Percentiles rank a stretch among this genome's conserved stretches.
Evolutionary conservation across 2,329 filamentous ascomycete species (phyloP).

Genomic region (Penicillium palitans): DNA sequence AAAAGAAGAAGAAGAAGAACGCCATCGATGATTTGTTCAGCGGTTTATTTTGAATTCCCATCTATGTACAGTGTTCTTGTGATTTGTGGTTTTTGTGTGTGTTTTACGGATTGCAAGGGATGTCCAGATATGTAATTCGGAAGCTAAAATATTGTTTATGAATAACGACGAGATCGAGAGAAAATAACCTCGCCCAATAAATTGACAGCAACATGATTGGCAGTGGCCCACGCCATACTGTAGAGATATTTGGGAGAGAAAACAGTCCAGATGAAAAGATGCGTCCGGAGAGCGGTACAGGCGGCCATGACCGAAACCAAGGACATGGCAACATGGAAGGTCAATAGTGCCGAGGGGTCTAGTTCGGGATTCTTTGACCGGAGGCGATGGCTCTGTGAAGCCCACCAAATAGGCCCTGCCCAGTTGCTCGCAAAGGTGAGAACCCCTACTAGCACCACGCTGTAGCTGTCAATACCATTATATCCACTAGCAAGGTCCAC

Average conservation of each 20-base stretch:
- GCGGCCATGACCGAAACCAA: conserved; percentile 80
- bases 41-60: conserved; percentile 48
- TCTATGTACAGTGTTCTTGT: background rate
- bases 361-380: conserved; percentile 29
- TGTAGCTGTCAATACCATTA: conserved; percentile 84
- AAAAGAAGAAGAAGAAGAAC: conserved; percentile 60
- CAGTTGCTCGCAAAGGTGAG: conserved; percentile 89
- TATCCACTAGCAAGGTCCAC: conserved; percentile 93
- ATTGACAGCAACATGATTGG: conserved; percentile 76
- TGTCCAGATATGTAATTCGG: background rate
- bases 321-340: conserved; percentile 67
- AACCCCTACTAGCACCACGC: conserved; percentile 73
- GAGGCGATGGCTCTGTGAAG: conserved; percentile 55
- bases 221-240: conserved; percentile 81
- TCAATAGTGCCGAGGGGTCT: conserved; percentile 62
- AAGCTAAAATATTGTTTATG: background rate
- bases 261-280: conserved; percentile 98
- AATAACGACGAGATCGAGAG: conserved; percentile 2
- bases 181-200: conserved; percentile 54
- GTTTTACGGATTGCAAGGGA: background rate
- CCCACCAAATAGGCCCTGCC: conserved; percentile 88
- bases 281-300: conserved; percentile 78
- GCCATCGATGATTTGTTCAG: conserved; percentile 74
- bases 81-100: background rate
- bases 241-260: conserved; percentile 97